Base-by-base conservation (phyloP, 202 grass and related monocot genomes). In the Saccharum hybrid region DNA sequence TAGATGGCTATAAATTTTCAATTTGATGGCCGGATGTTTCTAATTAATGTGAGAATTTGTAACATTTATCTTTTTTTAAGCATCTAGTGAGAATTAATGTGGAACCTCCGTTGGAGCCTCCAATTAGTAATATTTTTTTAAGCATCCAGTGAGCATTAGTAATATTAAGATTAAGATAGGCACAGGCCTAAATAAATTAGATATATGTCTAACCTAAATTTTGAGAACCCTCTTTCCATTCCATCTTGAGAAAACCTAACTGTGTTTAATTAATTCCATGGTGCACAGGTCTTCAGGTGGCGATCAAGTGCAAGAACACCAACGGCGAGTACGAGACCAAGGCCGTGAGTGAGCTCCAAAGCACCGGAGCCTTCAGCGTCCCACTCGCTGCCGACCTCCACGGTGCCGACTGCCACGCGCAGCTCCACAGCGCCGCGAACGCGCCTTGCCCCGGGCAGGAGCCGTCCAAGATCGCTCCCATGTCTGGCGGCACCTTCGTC, bases 291-390 rank as follows among this genome's bases (percentile, higher is more conserved):
- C 88, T 90, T 60, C 41, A 76, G 72, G 85, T 93, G 10, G 88
- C 68, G 12, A 86, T 93, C 85, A 88, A 86, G 82, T 93, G 91
- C 85, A 93, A 69, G 83, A 83, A 77, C 60, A 6, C 3, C 72
- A 75, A 48, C 71, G 81, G 88, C 46, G 80, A 80, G 71, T 93
- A 93, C 63, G 78, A 93, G 79, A 88, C 62, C 52, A 93, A 86
- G 72, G 82, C 64, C 39, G 21, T 88, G n/a, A 78, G 82, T 10
- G 57, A 71, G n/a, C 43, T 93, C n/a, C 74, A 86, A 0, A 41
- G 66, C 51, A 59, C 52, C 8, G 88, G 91, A 33, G 73, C 88
- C 5, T 90, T 93, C 68, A 56, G 51, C 22, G 74, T 93, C 1
- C 71, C 51, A n/a, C 45, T 93, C 46, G 45, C 85, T 0, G 45